Evolutionary conservation across 257 asterid genomes (phyloP).

Genomic region (Nicotiana tomentosiformis): DNA sequence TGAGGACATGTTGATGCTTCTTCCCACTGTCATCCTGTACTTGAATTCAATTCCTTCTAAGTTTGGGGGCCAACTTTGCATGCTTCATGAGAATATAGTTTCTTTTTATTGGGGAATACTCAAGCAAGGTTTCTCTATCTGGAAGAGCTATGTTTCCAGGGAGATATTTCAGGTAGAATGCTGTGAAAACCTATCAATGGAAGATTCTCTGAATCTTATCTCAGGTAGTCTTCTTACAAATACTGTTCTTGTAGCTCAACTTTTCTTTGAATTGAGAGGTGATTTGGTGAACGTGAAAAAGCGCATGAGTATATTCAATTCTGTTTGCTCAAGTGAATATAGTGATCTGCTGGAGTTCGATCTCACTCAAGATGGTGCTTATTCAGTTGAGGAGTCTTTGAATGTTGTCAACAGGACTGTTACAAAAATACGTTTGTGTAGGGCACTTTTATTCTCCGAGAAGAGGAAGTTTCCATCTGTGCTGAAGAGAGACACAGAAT

Average conservation of each 20-base stretch:
- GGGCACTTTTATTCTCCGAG: conserved; percentile 47
- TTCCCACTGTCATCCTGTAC: conserved; percentile 59
- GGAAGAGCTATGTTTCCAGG: conserved; percentile 51
- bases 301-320: conserved; percentile 50
- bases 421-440: conserved; percentile 59
- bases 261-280: conserved; percentile 34
- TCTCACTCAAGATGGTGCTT: conserved; percentile 33
- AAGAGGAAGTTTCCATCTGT: conserved; percentile 19
- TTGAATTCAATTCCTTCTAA: conserved; percentile 35
- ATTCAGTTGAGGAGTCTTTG: conserved; percentile 43
- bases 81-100: conserved; percentile 33
- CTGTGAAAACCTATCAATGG: conserved; percentile 36
- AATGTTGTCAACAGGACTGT: conserved; percentile 59
- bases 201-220: conserved; percentile 42
- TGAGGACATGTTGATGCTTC: conserved; percentile 60
- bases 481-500: conserved; percentile 20
- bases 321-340: conserved; percentile 47
- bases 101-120: conserved; percentile 48
- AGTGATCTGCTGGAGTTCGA: conserved; percentile 45
- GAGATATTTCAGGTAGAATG: conserved; percentile 37
- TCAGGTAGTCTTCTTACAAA: conserved; percentile 62
- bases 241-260: conserved; percentile 45
- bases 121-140: conserved; percentile 45
- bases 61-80: conserved; percentile 34
- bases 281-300: conserved; percentile 32